Conservation (phyloP, 2,329 filamentous ascomycete genomes). For the Apiospora pterosperma region DNA sequence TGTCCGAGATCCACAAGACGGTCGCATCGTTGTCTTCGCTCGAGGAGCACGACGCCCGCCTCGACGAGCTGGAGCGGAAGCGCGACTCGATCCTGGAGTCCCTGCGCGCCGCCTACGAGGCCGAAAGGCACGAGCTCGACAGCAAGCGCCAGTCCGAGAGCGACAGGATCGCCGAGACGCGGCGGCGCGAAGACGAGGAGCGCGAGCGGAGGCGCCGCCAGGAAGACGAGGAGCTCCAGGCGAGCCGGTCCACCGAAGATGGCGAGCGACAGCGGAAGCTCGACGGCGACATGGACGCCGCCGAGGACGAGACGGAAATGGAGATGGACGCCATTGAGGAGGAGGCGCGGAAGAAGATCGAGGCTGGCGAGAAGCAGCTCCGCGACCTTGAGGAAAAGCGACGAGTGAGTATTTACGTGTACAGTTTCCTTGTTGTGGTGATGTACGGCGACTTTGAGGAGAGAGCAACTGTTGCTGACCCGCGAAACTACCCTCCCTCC, state of each 20-base stretch:
- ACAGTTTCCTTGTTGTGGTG: background rate
- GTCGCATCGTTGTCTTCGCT: slow-evolving; percentile 28
- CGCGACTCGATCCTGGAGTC: slow-evolving; percentile 31
- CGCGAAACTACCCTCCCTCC: too few relatives aligned
- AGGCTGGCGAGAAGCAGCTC: slow-evolving; percentile 30
- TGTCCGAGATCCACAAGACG: slow-evolving; percentile 35
- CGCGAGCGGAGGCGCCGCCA: slow-evolving; percentile 28
- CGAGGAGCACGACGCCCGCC: slow-evolving; percentile 29
- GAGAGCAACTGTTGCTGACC: background rate
- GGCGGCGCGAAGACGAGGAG: slow-evolving; percentile 40
- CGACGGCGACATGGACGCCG: slow-evolving; percentile 22
- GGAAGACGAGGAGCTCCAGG: slow-evolving; percentile 34
- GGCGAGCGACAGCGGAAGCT: slow-evolving; percentile 24
- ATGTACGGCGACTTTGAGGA: too few relatives aligned
- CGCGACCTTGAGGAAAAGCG: slow-evolving; percentile 31
- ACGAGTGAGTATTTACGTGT: slow-evolving; percentile 19
- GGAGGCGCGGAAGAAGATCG: slow-evolving; percentile 23
- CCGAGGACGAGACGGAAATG: slow-evolving; percentile 33
- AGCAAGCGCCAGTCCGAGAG: slow-evolving; percentile 26
- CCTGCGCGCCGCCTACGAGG: slow-evolving; percentile 27
- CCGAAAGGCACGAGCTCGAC: slow-evolving; percentile 25
- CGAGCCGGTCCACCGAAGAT: slow-evolving; percentile 26
- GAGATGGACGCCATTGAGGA: slow-evolving; percentile 32
- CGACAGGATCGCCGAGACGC: slow-evolving; percentile 30
- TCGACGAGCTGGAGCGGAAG: slow-evolving; percentile 36